Conservation (phyloP, 2,329 filamentous ascomycete species). For the Bimuria novae-zelandiae region DNA sequence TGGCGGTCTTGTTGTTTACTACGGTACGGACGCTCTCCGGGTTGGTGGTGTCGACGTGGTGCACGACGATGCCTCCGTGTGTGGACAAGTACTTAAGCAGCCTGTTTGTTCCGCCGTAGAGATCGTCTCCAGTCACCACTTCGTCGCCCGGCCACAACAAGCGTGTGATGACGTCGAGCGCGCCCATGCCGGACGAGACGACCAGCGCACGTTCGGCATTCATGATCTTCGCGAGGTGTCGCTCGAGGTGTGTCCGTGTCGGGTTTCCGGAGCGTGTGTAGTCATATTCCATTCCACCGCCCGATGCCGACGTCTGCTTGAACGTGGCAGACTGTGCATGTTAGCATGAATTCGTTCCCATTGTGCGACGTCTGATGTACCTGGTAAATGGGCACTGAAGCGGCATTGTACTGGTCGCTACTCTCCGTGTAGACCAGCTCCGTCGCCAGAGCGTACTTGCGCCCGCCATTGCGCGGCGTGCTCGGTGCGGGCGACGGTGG, state of each 20-base stretch:
- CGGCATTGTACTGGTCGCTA: conserved; percentile 95
- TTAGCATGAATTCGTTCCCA: conserved; percentile 16
- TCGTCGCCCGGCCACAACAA: conserved; percentile 91
- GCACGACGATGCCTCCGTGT: conserved; percentile 88
- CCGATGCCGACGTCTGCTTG: conserved; percentile 82
- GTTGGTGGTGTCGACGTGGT: conserved; percentile 93
- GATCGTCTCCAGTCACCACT: conserved; percentile 93
- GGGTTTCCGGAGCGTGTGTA: conserved; percentile 98
- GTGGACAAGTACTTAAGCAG: conserved; percentile 89
- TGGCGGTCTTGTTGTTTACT: conserved; percentile 80
- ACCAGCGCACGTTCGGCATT: conserved; percentile 87
- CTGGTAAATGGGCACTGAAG: conserved; percentile 96
- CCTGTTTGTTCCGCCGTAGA: conserved; percentile 94
- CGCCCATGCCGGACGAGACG: conserved; percentile 96
- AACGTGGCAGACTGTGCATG: conserved; percentile 83
- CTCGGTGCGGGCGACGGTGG: conserved; percentile 81
- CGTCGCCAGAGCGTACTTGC: conserved; percentile 90
- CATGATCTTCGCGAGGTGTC: conserved; percentile 99
- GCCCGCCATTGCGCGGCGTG: conserved; percentile 82
- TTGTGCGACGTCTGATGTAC: conserved; percentile 39
- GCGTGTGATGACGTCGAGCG: conserved; percentile 92
- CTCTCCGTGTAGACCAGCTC: conserved; percentile 96
- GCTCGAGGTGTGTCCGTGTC: conserved; percentile 91
- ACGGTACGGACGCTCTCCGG: conserved; percentile 70
- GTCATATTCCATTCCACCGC: conserved; percentile 87